Base-by-base conservation (phyloP, 2,329 filamentous ascomycete genomes). In the Lachnellula occidentalis region DNA sequence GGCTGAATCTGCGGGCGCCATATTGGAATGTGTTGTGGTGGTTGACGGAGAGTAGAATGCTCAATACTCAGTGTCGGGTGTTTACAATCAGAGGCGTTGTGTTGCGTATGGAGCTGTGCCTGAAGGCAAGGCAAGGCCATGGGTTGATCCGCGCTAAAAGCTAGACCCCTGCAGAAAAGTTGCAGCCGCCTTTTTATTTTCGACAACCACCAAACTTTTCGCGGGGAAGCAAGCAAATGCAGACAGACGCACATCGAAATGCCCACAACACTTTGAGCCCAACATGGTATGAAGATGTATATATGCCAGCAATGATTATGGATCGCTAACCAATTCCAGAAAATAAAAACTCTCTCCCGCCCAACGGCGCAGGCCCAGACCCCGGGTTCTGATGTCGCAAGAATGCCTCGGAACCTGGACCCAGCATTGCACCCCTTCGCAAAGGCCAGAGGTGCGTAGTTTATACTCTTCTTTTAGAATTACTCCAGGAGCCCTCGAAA, bases 371-470 rank as follows among this genome's bases (percentile, higher is more conserved):
- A 82, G 54, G 78, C 84, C 63, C 85, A 88, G 71, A 79, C 85
- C 27, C 79, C 85, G 17, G 86, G 86, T 57, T 83, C 83, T 53
- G 80, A 81, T 70, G 80, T 85, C 51, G 72, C 82, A 50, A 86
- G 84, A 66, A 75, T 81, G 64, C 82, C 85, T 56, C 81, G 85
- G 61, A 89, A 88, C 67, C 78, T 95, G 66, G 89, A 95, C 73
- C 88, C 92, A 27, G 85, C 88, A 42, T 80, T 92, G 56, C 91
- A 96, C 73, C 91, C 90, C 61, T 96, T 96, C 72, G 91, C 95
- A 73, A 81, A 90, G 66, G 92, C 92, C 46, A 79, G 91, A 71
- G 27, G 27, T 31, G 27, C 27, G 27, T 31, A 31, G 1, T 31
- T 2, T 31, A 4, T 31, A 31, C 9, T 9, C 9, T 31, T 24